phyloP scores from a whole-genome alignment of 306 rosid genomes.

The Nissolia schottii region DNA sequence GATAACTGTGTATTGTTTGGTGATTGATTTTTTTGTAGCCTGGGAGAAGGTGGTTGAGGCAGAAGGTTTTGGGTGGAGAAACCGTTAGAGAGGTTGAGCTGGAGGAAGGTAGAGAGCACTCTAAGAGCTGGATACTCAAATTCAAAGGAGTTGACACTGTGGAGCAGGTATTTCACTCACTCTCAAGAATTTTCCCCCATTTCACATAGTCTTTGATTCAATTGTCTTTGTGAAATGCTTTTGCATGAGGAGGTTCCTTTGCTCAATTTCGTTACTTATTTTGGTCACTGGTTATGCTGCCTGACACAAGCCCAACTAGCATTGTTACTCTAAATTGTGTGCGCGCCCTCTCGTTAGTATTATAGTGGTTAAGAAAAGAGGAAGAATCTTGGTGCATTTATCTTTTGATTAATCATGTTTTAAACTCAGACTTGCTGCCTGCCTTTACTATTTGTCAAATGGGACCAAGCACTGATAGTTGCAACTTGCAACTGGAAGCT shows the following conservation, averaged over 20 bases:
- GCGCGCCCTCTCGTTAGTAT: background rate
- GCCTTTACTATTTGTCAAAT: background rate
- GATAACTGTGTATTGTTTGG: background rate
- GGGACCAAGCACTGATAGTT: background rate
- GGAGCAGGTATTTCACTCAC: conserved; percentile 49
- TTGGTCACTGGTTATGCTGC: too few species aligned
- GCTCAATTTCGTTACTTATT: too few species aligned
- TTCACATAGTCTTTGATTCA: background rate
- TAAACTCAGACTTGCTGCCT: background rate
- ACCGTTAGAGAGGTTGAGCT: conserved; percentile 61
- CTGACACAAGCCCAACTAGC: too few species aligned
- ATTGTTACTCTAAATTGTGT: background rate
- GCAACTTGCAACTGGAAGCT: background rate
- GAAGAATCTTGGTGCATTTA: background rate
- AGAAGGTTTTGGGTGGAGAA: conserved; percentile 49
- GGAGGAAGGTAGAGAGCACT: conserved; percentile 82
- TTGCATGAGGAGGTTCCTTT: too few species aligned
- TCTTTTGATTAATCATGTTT: background rate
- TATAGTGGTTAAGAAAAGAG: background rate
- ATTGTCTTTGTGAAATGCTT: background rate
- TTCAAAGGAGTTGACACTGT: conserved; percentile 62
- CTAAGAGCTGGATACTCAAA: conserved; percentile 80
- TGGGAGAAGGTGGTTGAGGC: conserved; percentile 87
- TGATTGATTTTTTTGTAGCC: conserved; percentile 41
- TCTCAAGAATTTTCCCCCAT: background rate